Percentiles rank a stretch among this genome's conserved stretches.
Evolutionary conservation across 2,329 filamentous ascomycete genomes (phyloP).

Genomic region (Balansia obtecta): DNA sequence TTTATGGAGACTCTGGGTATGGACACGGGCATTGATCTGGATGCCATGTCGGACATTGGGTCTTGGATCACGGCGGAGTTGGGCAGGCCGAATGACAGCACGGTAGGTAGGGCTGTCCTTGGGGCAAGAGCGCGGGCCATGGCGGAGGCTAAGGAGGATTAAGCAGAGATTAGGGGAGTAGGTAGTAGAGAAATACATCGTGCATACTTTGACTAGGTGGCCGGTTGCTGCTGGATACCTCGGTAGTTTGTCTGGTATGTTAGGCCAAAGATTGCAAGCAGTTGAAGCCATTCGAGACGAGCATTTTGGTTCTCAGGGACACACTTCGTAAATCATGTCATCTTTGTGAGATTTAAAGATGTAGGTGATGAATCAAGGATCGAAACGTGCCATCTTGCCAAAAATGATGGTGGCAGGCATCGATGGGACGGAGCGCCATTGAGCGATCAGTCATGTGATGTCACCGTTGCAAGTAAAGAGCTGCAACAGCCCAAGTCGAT

Average conservation of each 20-base stretch:
- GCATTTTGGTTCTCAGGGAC: no score
- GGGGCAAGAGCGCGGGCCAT: slow-evolving; percentile 29
- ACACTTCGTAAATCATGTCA: no score
- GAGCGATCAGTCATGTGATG: slow-evolving; percentile 26
- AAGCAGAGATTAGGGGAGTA: background rate
- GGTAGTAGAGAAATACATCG: background rate
- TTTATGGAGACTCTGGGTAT: slow-evolving; percentile 63
- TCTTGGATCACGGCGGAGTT: slow-evolving; percentile 57
- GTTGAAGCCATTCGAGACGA: no score
- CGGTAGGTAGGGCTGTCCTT: slow-evolving; percentile 53
- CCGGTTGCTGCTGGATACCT: no score
- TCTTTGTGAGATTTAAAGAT: no score
- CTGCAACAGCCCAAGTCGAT: background rate
- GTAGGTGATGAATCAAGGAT: no score
- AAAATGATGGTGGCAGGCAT: no score
- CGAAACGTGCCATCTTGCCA: no score
- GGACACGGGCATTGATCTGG: slow-evolving; percentile 59
- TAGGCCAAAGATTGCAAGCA: no score
- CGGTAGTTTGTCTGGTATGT: no score
- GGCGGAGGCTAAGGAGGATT: slow-evolving; percentile 10
- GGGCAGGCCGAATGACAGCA: slow-evolving; percentile 50
- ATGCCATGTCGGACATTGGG: slow-evolving; percentile 55
- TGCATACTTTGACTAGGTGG: background rate
- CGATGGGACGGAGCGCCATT: background rate
- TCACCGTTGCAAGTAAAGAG: slow-evolving; percentile 12